Evolutionary conservation across 2,329 filamentous ascomycete genomes (phyloP), one percentile per base, ranked within the genome.

Genomic region (Pseudogymnoascus sp.): DNA sequence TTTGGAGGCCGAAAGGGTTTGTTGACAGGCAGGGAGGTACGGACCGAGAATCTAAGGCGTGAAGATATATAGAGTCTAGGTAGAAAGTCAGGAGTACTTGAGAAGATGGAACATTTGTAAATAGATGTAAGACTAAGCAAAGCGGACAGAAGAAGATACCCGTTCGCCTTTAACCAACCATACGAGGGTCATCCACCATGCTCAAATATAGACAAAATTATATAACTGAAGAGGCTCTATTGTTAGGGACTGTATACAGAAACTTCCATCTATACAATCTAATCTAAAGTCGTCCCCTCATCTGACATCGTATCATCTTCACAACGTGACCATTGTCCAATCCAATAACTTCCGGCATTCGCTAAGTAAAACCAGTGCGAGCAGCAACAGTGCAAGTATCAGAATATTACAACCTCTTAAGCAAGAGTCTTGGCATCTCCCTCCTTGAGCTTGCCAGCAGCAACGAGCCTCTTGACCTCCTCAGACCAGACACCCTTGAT

Each of bases 401-500:
- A 55, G 45, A 52, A n/a, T 16, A 52, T 30, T 52, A 30, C 3
- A n/a, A 55, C 45, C 23, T n/a, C 55, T 67, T 67, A 73, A 68
- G 65, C 71, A 64, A 91, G 73, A 19, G 78, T 78, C 82, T 94
- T 96, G 69, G 84, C 78, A 66, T 97, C 93, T 42, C 86, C 88
- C 19, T 89, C 89, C 81, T 93, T 92, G 64, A 94, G 78, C 84
- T 95, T 96, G 68, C 92, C 92, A 67, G 88, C 90, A 58, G 77
- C 86, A 64, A 94, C 82, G 36, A 97, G 84, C 66, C 88, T 84
- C 81, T 89, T 85, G 62, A 88, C 86, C 81, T 97, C 90, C 49
- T 81, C 87, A 67, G 78, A 79, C 84, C 92, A 97, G 61, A 92
- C 86, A 62, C 78, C 78, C 85, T 95, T 97, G 76, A 99, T 93